phyloP scores from a whole-genome alignment of 2,329 filamentous ascomycete genomes.

The Hymenoscyphus fraxineus region DNA sequence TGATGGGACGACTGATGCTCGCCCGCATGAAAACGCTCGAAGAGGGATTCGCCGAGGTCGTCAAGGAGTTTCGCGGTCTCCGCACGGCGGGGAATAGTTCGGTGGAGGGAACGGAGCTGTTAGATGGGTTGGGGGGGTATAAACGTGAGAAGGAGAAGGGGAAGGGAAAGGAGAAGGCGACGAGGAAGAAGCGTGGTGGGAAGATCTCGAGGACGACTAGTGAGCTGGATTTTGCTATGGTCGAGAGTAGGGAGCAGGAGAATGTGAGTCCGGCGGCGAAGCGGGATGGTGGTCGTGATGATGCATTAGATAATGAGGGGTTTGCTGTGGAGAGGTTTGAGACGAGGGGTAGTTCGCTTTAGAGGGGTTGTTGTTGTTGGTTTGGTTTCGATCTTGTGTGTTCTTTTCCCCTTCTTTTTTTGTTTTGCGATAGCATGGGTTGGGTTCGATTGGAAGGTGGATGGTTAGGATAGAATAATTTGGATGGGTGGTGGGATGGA shows the following conservation, averaged over 20 bases:
- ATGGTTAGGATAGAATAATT: not conserved
- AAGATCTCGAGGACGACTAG: conserved; percentile 18
- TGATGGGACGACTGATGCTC: conserved; percentile 75
- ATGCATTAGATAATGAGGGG: conserved; percentile 12
- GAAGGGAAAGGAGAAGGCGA: conserved; percentile 7
- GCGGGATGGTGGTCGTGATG: not conserved
- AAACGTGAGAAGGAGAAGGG: conserved; percentile 12
- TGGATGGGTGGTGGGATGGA: not conserved
- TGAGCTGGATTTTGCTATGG: conserved; percentile 19
- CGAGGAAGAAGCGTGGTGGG: conserved; percentile 4
- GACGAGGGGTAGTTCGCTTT: conserved; percentile 26
- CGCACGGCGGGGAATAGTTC: conserved; percentile 31
- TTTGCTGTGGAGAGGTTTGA: conserved; percentile 16
- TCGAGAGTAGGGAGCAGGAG: conserved; percentile 3
- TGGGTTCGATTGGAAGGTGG: not conserved
- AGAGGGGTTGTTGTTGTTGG: not conserved
- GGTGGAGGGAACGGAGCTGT: conserved; percentile 18
- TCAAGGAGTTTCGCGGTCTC: conserved; percentile 60
- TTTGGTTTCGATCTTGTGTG: not conserved
- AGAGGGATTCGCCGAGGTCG: conserved; percentile 84
- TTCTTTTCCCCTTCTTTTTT: not conserved
- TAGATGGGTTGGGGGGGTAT: conserved; percentile 4
- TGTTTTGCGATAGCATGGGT: not conserved
- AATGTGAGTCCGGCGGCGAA: not conserved
- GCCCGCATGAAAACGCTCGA: conserved; percentile 91